These are phyloP conservation scores for Gaertneriomyces semiglobifer DNA, from an alignment of 192 early-diverging fungal genomes.

Conservation along the genomic window DNA sequence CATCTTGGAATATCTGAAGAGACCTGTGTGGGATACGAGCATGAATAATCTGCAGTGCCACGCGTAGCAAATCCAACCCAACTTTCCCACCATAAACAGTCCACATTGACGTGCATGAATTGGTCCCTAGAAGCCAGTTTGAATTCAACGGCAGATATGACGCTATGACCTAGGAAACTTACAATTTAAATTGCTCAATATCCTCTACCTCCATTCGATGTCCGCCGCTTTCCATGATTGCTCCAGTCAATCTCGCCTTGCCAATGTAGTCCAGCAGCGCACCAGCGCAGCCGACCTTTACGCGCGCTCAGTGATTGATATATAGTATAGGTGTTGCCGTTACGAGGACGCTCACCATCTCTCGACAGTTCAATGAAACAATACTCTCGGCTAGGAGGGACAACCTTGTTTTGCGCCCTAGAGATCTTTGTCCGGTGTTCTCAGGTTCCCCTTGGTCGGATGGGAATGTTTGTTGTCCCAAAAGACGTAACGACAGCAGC, in stretches of 20 bases:
- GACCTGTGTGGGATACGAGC: slow-evolving; percentile 50
- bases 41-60: background rate
- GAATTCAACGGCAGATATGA: slow-evolving; percentile 8
- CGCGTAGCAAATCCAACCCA: background rate
- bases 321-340: background rate
- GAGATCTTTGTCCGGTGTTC: background rate
- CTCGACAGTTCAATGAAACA: slow-evolving; percentile 30
- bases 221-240: slow-evolving; percentile 14
- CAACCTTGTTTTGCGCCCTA: background rate
- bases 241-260: slow-evolving; percentile 27
- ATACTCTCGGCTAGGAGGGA: slow-evolving; percentile 35
- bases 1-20: slow-evolving; percentile 70
- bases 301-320: too few species aligned
- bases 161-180: background rate
- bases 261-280: slow-evolving; percentile 37
- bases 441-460: too few species aligned
- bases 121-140: slow-evolving; percentile 12
- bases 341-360: slow-evolving; percentile 36
- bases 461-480: too few species aligned
- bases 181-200: slow-evolving; percentile 43
- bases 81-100: slow-evolving; percentile 51
- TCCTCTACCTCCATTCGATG: slow-evolving; percentile 21
- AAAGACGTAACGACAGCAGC: slow-evolving; percentile 26
- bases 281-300: slow-evolving; percentile 44
- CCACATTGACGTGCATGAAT: slow-evolving; percentile 56